phyloP scores from a whole-genome alignment of 2,329 filamentous ascomycete species.

The Trichoderma asperellum region DNA sequence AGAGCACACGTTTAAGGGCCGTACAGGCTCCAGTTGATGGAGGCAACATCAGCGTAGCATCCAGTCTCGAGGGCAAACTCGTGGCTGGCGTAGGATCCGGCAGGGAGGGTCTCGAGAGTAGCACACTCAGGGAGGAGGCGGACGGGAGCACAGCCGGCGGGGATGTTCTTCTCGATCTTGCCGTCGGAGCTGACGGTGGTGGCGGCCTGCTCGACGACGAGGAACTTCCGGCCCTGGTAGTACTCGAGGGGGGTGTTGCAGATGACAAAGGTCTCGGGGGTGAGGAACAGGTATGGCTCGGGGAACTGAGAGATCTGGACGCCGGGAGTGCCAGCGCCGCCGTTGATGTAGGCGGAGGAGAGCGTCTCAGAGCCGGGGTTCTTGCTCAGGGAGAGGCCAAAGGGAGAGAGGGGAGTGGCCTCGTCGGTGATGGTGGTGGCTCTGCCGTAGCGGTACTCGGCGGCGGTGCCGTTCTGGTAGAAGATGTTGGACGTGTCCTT shows the following conservation, averaged over 20 bases:
- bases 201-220: conserved; percentile 44
- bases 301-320: conserved; percentile 41
- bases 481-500: conserved; percentile 42
- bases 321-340: conserved; percentile 41
- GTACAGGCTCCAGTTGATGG: conserved; percentile 26
- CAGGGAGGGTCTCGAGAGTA: conserved; percentile 41
- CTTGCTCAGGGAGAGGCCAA: conserved; percentile 39
- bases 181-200: conserved; percentile 31
- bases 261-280: conserved; percentile 45
- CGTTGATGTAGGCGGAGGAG: conserved; percentile 35
- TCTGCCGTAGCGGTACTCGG: conserved; percentile 35
- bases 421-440: conserved; percentile 46
- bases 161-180: conserved; percentile 35
- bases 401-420: conserved; percentile 44
- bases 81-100: conserved; percentile 43
- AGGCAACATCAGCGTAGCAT: conserved; percentile 46
- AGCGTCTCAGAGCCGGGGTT: conserved; percentile 39
- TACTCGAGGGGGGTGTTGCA: conserved; percentile 48
- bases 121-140: conserved; percentile 49
- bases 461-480: conserved; percentile 53
- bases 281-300: conserved; percentile 39
- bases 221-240: conserved; percentile 43
- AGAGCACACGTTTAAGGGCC: conserved; percentile 8
- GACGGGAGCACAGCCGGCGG: conserved; percentile 47
- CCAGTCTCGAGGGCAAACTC: conserved; percentile 41